phyloP scores from a whole-genome alignment of 164 flowering plant genomes.

The Vitis rotundifolia region DNA sequence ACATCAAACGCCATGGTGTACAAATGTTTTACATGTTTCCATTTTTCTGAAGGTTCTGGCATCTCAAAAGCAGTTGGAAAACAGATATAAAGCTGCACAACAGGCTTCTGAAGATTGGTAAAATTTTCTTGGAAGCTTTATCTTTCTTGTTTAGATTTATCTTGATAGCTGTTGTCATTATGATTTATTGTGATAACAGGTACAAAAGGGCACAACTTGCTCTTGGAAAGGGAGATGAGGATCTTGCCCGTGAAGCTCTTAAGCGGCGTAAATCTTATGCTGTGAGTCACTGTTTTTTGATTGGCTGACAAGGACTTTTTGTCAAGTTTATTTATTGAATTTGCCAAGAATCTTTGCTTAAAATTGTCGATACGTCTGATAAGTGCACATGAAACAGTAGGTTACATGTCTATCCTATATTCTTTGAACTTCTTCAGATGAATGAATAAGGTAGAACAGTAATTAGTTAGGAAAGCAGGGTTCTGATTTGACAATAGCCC shows the following conservation, averaged over 20 bases:
- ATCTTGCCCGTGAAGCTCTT: conserved; percentile 83
- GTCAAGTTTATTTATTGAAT: not conserved
- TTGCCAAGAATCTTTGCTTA: not conserved
- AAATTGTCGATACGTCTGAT: not conserved
- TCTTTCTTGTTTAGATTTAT: not conserved
- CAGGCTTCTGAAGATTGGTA: conserved; percentile 82
- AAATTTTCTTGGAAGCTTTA: not conserved
- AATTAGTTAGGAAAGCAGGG: not conserved
- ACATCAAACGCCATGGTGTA: no score
- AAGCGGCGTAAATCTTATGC: conserved; percentile 78
- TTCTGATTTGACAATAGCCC: not conserved
- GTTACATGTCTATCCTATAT: not conserved
- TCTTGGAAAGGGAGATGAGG: conserved; percentile 77
- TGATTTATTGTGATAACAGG: conserved; percentile 34
- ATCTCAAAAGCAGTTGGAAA: conserved; percentile 72
- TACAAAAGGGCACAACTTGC: conserved; percentile 77
- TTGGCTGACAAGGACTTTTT: not conserved
- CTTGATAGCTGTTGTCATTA: not conserved
- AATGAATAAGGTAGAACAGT: not conserved
- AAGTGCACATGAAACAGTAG: not conserved
- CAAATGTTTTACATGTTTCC: conserved; percentile 3
- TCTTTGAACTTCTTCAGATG: not conserved
- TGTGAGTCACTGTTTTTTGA: conserved; percentile 31
- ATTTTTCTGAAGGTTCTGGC: conserved; percentile 58
- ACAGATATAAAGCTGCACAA: conserved; percentile 67